phyloP scores from a whole-genome alignment of 2,329 filamentous ascomycete genomes.

The Pestalotiopsis sp. region DNA sequence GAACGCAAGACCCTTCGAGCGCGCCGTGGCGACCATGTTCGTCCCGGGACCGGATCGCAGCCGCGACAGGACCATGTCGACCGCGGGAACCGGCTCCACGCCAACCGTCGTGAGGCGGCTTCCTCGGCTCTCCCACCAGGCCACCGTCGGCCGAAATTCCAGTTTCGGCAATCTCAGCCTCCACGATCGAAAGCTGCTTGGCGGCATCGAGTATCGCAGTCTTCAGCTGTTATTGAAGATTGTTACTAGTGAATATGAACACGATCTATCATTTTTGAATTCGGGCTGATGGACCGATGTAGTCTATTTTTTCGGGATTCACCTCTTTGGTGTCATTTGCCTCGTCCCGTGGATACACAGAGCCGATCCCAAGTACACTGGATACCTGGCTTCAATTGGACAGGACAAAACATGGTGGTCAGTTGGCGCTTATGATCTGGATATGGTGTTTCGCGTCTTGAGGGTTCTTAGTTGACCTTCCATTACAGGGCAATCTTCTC shows the following conservation, averaged over 20 bases:
- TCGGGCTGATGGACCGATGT: not conserved
- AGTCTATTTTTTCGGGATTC: conserved; percentile 49
- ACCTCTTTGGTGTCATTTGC: conserved; percentile 49
- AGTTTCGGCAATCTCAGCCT: conserved; percentile 45
- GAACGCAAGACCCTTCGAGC: not conserved
- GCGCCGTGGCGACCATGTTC: not conserved
- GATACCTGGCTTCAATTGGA: conserved; percentile 40
- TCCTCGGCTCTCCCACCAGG: conserved; percentile 43
- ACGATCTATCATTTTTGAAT: not conserved
- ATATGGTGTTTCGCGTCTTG: not conserved
- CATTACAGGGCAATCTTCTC: conserved; percentile 47
- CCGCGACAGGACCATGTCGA: conserved; percentile 20
- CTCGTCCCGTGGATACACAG: conserved; percentile 50
- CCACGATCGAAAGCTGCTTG: conserved; percentile 45
- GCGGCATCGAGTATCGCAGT: conserved; percentile 54
- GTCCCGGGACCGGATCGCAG: not conserved
- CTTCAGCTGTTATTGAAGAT: conserved; percentile 52
- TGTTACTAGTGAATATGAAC: conserved; percentile 32
- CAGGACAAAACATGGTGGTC: conserved; percentile 52
- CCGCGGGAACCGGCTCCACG: not conserved
- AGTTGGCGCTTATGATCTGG: conserved; percentile 18
- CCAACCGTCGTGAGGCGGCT: conserved; percentile 18
- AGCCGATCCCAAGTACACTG: conserved; percentile 41
- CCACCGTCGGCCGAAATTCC: conserved; percentile 48
- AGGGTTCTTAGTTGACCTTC: not conserved